Conservation (phyloP, 169 alveolate genomes). For the Eimeria maxima region DNA sequence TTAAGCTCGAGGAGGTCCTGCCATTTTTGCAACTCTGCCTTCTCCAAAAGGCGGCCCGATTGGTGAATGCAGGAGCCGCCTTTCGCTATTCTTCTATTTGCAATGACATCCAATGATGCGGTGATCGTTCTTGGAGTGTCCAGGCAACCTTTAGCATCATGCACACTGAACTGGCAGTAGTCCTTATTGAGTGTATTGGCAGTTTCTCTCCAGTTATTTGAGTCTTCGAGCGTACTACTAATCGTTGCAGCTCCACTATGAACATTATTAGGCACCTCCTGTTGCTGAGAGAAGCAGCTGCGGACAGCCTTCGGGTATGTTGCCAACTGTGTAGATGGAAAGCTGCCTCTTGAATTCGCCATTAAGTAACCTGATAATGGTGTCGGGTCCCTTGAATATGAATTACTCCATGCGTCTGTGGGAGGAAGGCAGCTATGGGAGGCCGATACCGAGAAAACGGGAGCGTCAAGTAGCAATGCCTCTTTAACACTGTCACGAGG, state of each 20-base stretch:
- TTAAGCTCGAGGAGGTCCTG: conserved; percentile 41
- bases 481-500: neutral
- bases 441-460: conserved; percentile 10
- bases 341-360: neutral
- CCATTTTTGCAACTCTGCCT: conserved; percentile 47
- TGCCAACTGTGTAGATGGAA: neutral
- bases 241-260: neutral
- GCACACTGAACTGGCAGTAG: neutral
- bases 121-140: neutral
- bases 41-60: neutral
- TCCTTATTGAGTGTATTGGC: neutral
- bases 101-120: neutral
- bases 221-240: neutral
- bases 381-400: neutral
- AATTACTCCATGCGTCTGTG: neutral
- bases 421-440: conserved; percentile 23
- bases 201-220: neutral
- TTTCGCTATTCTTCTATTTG: neutral
- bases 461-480: neutral
- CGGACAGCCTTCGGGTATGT: neutral
- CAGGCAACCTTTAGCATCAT: neutral
- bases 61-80: neutral
- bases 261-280: neutral
- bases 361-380: neutral
- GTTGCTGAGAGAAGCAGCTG: neutral